These are phyloP conservation scores for Ramaria rubella DNA, from an alignment of 768 basidiomycete genomes.

Conservation along the genomic window DNA sequence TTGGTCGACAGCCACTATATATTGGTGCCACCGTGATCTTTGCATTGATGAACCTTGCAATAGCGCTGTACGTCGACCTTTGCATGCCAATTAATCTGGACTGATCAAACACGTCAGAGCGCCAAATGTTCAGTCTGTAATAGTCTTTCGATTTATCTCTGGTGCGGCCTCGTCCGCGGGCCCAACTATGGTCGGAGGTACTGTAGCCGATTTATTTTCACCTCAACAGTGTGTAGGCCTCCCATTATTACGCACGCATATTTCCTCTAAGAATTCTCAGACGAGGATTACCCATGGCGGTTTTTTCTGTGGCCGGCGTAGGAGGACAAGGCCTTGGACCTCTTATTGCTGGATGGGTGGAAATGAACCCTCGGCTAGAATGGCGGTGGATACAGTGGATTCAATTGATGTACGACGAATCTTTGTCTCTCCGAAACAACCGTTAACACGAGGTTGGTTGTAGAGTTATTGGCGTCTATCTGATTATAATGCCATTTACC, in stretches of 20 bases:
- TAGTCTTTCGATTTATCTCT: constrained; percentile 56
- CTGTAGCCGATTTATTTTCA: constrained; percentile 63
- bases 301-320: constrained; percentile 58
- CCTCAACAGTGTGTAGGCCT: constrained; percentile 62
- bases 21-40: constrained; percentile 44
- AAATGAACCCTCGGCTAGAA: constrained; percentile 46
- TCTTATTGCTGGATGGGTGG: constrained; percentile 57
- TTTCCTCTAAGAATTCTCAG: no score
- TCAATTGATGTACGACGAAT: constrained; percentile 45
- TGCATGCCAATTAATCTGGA: not conserved
- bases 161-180: constrained; percentile 66
- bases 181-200: constrained; percentile 61
- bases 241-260: constrained; percentile 22
- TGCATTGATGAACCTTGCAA: constrained; percentile 41
- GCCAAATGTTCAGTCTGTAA: constrained; percentile 52
- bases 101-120: constrained; percentile 23
- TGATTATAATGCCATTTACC: constrained; percentile 44
- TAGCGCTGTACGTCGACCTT: constrained; percentile 31
- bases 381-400: constrained; percentile 90
- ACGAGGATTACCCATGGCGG: constrained; percentile 71
- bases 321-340: constrained; percentile 61
- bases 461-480: constrained; percentile 49
- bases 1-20: constrained; percentile 59
- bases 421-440: not conserved
- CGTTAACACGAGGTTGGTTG: no score